Base-by-base conservation (phyloP, 2,329 filamentous ascomycete genomes). In the Penicillium sp. region DNA sequence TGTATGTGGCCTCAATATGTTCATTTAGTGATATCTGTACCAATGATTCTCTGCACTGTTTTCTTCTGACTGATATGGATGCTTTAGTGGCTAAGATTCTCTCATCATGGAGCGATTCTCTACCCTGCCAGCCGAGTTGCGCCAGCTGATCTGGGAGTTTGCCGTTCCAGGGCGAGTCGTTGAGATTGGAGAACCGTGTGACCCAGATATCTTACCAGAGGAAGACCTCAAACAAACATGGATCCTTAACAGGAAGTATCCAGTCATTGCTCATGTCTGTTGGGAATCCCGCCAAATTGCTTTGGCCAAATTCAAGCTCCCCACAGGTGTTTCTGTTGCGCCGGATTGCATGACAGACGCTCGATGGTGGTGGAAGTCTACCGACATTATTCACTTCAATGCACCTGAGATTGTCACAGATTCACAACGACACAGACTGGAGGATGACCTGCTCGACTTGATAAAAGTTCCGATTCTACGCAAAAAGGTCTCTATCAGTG, bases 341-440 rank as follows among this genome's bases (percentile, higher is more conserved):
- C 10, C 35, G 13, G 45, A 33, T 27, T 39, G n/a, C 27, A 10
- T 42, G 31, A 27, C 19, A 9, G 47, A 55, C 23, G 1, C 4
- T 17, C 47, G 39, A n/a, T 51, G 38, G 36, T 52, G 47, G 39
- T 31, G 33, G 27, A 36, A 52, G 2, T 44, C 17, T 17, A 38
- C 39, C 10, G 49, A 56, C 9, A 52, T 23, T 4, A n/a, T 56
- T 35, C 53, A 56, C 31, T 38, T 56, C 33, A 56, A 56, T 21
- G 29, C 38, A 3, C 47, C 47, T 3, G 39, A 55, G 2, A 15
- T 27, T 7, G 8, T 36, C 6, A 2, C 9, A 12, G 12, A 4
- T 4, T 9, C 12, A 27, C 38, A 49, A 19, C 42, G 35, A 50
- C 7, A 7, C n/a, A 21, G 13, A 13, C 8, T 54, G 15, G 15